Conservation (phyloP, 345 rosid species). For the Citrus maxima region DNA sequence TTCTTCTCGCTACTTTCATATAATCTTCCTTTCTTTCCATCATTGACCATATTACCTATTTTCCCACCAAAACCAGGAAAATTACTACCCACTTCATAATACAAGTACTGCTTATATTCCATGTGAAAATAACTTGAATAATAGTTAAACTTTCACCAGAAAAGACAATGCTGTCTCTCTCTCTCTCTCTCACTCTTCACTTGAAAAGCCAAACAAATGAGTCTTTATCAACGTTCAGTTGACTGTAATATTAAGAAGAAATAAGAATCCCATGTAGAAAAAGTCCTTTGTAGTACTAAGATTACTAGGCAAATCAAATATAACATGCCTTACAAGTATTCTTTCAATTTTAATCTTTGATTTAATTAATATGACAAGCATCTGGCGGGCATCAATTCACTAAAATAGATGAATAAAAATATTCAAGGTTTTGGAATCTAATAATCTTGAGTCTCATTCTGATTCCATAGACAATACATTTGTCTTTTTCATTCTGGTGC, state of each 20-base stretch:
- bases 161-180: not conserved
- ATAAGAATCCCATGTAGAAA: not conserved
- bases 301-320: not conserved
- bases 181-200: no score
- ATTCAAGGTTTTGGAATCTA: slow-evolving; percentile 1
- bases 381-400: not conserved
- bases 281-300: not conserved
- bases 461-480: slow-evolving; percentile 8
- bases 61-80: not conserved
- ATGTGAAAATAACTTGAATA: not conserved
- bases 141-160: not conserved
- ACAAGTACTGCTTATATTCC: not conserved
- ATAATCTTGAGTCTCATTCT: not conserved
- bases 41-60: slow-evolving; percentile 23
- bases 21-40: slow-evolving; percentile 20
- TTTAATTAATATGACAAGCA: not conserved
- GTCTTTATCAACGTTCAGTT: not conserved
- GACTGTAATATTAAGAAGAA: not conserved
- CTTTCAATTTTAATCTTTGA: not conserved
- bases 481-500: not conserved
- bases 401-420: not conserved
- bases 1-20: slow-evolving; percentile 14
- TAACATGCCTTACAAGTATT: not conserved
- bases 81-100: not conserved
- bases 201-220: not conserved